Evolutionary conservation across 495 filamentous ascomycete species (phyloP).

Genomic region (Pseudevernia furfuracea): DNA sequence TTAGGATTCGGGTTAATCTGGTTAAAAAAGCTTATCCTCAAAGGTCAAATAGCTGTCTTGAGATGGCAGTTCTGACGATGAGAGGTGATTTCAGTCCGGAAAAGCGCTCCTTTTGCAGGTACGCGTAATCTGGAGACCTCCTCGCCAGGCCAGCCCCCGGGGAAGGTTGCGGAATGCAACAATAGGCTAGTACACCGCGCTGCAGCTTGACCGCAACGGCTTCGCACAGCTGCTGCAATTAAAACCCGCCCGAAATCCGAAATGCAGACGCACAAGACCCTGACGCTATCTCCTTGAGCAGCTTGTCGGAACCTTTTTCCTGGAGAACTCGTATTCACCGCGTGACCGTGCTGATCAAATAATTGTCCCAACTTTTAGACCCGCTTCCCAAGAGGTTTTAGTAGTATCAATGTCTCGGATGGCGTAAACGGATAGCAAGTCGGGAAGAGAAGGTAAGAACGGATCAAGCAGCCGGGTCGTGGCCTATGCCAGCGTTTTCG

Average conservation of each 20-base stretch:
- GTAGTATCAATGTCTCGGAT: not conserved
- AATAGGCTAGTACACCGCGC: slow-evolving; percentile 13
- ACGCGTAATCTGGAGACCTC: not conserved
- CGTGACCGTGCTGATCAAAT: not conserved
- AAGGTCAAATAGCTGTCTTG: not conserved
- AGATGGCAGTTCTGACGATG: not conserved
- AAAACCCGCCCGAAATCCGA: slow-evolving; percentile 1
- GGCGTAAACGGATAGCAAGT: not conserved
- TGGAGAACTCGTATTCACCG: not conserved
- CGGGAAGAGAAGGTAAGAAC: not conserved
- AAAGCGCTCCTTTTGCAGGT: slow-evolving; percentile 4
- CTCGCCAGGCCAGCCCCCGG: not conserved
- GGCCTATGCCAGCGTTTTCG: slow-evolving; percentile 1
- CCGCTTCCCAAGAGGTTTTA: not conserved
- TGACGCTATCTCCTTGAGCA: not conserved
- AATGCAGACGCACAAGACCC: slow-evolving; percentile 1
- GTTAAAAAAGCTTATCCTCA: not conserved
- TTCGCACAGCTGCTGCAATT: slow-evolving; percentile 1
- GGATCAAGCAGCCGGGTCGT: not conserved
- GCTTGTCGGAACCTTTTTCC: slow-evolving; percentile 1
- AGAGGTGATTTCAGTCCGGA: not conserved
- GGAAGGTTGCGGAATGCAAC: slow-evolving; percentile 1
- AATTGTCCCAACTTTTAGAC: not conserved
- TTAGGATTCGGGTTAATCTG: not conserved
- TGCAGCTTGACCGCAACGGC: slow-evolving; percentile 1